These are phyloP conservation scores for Paraphoma chrysanthemicola DNA, from an alignment of 2,329 filamentous ascomycete genomes.

Conservation along the genomic window DNA sequence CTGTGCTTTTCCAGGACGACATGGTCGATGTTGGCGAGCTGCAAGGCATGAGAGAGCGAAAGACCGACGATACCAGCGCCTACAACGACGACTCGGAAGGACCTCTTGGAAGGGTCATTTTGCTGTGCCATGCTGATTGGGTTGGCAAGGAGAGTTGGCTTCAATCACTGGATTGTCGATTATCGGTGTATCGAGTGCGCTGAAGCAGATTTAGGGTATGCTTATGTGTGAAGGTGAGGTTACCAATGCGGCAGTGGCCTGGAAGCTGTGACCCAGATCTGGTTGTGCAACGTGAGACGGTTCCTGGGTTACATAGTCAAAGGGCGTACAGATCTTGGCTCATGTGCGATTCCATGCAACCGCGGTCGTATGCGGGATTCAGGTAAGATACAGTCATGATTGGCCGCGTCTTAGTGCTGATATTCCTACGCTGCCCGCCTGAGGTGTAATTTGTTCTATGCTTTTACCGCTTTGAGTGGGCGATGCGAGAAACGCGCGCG, in stretches of 20 bases:
- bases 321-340: not conserved
- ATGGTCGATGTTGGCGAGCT: constrained; percentile 29
- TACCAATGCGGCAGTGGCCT: not conserved
- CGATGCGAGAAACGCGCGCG: not conserved
- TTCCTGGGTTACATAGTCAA: not conserved
- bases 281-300: no score
- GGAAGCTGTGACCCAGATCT: not conserved
- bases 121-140: constrained; percentile 5
- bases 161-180: not conserved
- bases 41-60: constrained; percentile 23
- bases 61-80: constrained; percentile 29
- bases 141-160: not conserved
- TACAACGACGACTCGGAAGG: constrained; percentile 23
- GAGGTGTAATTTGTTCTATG: not conserved
- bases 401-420: not conserved
- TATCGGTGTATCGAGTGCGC: not conserved
- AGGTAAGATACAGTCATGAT: not conserved
- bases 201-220: no score
- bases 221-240: not conserved
- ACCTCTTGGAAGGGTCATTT: constrained; percentile 5
- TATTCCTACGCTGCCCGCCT: not conserved
- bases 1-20: constrained; percentile 31
- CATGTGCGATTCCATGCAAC: not conserved
- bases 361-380: not conserved
- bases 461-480: not conserved